Evolutionary conservation across 2,329 filamentous ascomycete genomes (phyloP).

Genomic region (Proliferodiscus dingleyae): DNA sequence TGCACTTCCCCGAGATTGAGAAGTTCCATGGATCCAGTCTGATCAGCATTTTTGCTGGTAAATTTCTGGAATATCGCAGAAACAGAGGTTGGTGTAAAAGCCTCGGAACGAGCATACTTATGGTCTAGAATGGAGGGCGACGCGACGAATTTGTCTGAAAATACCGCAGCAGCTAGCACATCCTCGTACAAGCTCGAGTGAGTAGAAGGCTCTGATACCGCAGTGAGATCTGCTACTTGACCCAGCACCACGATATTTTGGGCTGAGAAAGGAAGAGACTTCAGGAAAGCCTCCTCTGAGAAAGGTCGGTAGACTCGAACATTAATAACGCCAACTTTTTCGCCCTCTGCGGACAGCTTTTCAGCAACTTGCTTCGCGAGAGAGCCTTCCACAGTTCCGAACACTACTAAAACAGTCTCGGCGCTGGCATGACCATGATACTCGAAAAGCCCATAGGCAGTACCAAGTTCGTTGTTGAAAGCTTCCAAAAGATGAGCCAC

Average conservation of each 20-base stretch:
- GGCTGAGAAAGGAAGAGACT: slow-evolving; percentile 69
- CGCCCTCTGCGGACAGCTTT: slow-evolving; percentile 65
- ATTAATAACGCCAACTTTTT: slow-evolving; percentile 80
- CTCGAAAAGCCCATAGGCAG: slow-evolving; percentile 88
- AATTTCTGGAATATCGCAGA: slow-evolving; percentile 47
- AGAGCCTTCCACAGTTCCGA: slow-evolving; percentile 87
- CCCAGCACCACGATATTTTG: slow-evolving; percentile 80
- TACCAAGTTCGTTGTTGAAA: slow-evolving; percentile 88
- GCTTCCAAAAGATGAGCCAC: slow-evolving; percentile 64
- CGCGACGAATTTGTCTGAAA: slow-evolving; percentile 62
- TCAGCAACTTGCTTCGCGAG: slow-evolving; percentile 75
- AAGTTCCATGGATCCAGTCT: slow-evolving; percentile 24
- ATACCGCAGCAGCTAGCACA: slow-evolving; percentile 78
- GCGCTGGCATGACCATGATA: slow-evolving; percentile 80
- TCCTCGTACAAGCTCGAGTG: slow-evolving; percentile 91
- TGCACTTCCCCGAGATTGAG: slow-evolving; percentile 59
- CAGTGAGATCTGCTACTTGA: slow-evolving; percentile 71
- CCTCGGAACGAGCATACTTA: slow-evolving; percentile 75
- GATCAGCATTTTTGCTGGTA: slow-evolving; percentile 38
- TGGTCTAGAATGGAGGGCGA: slow-evolving; percentile 69
- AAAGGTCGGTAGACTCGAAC: slow-evolving; percentile 95
- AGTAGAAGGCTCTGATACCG: slow-evolving; percentile 67
- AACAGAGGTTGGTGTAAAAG: slow-evolving; percentile 51
- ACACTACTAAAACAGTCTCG: slow-evolving; percentile 81
- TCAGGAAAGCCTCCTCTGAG: slow-evolving; percentile 88